Conservation (phyloP, 345 rosid species). For the Arabidopsis arenosa region DNA sequence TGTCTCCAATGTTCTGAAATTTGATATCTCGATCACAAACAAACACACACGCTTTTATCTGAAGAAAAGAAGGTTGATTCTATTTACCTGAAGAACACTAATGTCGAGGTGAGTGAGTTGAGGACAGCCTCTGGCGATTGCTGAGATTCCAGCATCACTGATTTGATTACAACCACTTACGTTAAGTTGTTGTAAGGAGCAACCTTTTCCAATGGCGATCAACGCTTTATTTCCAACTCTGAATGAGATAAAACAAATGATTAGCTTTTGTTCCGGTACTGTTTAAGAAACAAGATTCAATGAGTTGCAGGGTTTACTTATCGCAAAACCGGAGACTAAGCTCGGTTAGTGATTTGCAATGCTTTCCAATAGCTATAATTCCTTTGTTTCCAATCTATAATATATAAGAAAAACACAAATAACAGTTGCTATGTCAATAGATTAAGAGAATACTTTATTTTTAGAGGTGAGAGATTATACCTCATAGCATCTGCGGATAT, state of each 20-base stretch:
- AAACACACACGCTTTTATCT: slow-evolving; percentile 4
- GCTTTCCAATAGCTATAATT: slow-evolving; percentile 73
- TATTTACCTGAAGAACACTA: slow-evolving; percentile 81
- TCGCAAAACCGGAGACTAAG: slow-evolving; percentile 91
- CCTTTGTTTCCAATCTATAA: slow-evolving; percentile 84
- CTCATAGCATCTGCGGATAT: slow-evolving; percentile 91
- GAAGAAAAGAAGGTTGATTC: neutral
- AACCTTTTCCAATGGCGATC: slow-evolving; percentile 73
- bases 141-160: slow-evolving; percentile 81
- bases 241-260: slow-evolving; percentile 1
- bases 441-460: neutral
- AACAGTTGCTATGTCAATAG: slow-evolving; percentile 10
- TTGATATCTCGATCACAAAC: slow-evolving; percentile 5
- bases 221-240: slow-evolving; percentile 92
- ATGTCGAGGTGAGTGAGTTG: slow-evolving; percentile 74
- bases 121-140: slow-evolving; percentile 87
- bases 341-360: slow-evolving; percentile 76
- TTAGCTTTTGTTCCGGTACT: slow-evolving; percentile 15
- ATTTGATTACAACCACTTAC: slow-evolving; percentile 89
- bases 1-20: slow-evolving; percentile 74
- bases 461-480: slow-evolving; percentile 43
- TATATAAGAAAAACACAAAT: neutral
- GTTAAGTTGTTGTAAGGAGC: slow-evolving; percentile 74
- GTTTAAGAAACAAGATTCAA: slow-evolving; percentile 8
- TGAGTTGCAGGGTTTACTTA: slow-evolving; percentile 54